Evolutionary conservation across 495 filamentous ascomycete genomes (phyloP).

Genomic region (Hyphodiscus hymeniophilus): DNA sequence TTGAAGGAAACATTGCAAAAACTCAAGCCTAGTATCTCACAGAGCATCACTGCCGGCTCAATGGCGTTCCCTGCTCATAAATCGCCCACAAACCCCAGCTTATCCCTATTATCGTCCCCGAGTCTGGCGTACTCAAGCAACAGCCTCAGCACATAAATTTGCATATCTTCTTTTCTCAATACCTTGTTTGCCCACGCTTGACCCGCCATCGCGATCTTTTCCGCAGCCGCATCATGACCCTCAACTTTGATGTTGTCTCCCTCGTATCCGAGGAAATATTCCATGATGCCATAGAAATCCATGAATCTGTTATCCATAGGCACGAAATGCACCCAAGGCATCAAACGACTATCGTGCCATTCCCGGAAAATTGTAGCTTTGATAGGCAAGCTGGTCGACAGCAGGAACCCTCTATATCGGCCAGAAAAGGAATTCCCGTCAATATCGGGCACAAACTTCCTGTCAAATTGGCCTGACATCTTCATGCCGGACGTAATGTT

Average conservation of each 20-base stretch:
- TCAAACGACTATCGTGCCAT: conserved; percentile 64
- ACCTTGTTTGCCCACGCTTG: conserved; percentile 61
- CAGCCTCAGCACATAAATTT: conserved; percentile 60
- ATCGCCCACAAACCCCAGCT: conserved; percentile 56
- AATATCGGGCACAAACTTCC: conserved; percentile 50
- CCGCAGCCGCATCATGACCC: conserved; percentile 49
- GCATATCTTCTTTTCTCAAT: conserved; percentile 63
- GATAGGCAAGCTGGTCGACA: conserved; percentile 54
- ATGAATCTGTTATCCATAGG: conserved; percentile 77
- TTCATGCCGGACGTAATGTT: conserved; percentile 27
- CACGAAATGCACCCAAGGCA: conserved; percentile 70
- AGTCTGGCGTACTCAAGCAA: conserved; percentile 66
- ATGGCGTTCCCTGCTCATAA: too few species aligned
- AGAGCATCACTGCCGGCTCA: too few species aligned
- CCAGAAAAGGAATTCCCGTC: conserved; percentile 69
- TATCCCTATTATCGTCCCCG: conserved; percentile 55
- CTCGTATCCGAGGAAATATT: conserved; percentile 63
- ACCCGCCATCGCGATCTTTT: conserved; percentile 53
- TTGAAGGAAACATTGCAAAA: too few species aligned
- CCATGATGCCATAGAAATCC: conserved; percentile 69
- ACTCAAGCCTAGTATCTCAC: too few species aligned
- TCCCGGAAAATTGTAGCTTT: conserved; percentile 69
- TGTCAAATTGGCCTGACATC: conserved; percentile 25
- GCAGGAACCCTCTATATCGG: conserved; percentile 59
- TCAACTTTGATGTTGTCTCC: conserved; percentile 26